Conservation (phyloP, 202 grass and related monocot genomes). For the Schoenoplectus tabernaemontani region DNA sequence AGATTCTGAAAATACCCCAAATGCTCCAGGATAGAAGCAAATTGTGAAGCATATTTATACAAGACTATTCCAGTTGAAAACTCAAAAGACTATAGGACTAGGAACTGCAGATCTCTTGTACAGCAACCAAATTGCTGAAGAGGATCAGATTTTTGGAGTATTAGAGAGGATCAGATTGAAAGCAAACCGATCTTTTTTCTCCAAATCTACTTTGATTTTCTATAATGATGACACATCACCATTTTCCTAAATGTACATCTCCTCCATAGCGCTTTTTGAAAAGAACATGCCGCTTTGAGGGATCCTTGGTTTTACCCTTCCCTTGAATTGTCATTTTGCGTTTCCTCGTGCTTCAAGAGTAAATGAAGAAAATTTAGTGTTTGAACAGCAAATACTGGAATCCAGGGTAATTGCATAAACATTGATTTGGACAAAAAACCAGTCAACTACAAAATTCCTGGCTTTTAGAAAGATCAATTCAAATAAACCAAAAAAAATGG, state of each 20-base stretch:
- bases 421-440: not conserved
- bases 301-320: conserved; percentile 73
- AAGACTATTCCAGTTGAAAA: not conserved
- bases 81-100: not conserved
- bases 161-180: not conserved
- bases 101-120: not conserved
- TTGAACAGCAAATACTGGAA: not conserved
- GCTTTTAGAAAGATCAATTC: not conserved
- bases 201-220: no score
- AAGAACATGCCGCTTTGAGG: no score
- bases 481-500: not conserved
- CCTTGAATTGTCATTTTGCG: conserved; percentile 26
- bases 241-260: not conserved
- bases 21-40: not conserved
- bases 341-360: conserved; percentile 56
- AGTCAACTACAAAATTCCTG: not conserved
- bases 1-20: not conserved
- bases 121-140: not conserved
- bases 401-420: not conserved
- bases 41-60: not conserved
- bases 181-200: not conserved
- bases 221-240: not conserved
- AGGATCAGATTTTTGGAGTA: no score
- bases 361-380: not conserved
- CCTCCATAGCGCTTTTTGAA: no score